Evolutionary conservation across 2,329 filamentous ascomycete species (phyloP).

Genomic region (Pseudocercospora vitis): DNA sequence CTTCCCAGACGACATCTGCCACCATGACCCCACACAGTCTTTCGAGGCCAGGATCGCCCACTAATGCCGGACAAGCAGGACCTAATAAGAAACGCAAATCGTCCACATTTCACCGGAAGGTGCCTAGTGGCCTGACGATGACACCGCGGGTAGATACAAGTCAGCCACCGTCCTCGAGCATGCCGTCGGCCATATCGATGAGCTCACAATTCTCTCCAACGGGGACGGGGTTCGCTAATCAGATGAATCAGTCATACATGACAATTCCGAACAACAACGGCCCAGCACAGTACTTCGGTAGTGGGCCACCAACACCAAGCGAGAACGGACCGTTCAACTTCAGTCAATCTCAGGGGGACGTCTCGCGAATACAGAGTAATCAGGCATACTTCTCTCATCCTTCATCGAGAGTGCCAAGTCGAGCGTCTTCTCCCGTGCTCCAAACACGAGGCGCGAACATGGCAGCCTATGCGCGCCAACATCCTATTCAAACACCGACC

Average conservation of each 20-base stretch:
- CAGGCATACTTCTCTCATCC: slow-evolving; percentile 37
- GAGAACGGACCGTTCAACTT: slow-evolving; percentile 32
- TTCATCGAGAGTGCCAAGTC: slow-evolving; percentile 55
- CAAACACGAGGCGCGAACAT: slow-evolving; percentile 36
- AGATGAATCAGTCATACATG: slow-evolving; percentile 36
- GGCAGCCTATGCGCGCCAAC: slow-evolving; percentile 36
- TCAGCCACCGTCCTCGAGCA: slow-evolving; percentile 32
- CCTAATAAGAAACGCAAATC: slow-evolving; percentile 80
- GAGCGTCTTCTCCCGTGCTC: slow-evolving; percentile 69
- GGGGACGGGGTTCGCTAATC: slow-evolving; percentile 39
- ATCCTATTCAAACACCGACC: slow-evolving; percentile 34
- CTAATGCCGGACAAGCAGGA: slow-evolving; percentile 56
- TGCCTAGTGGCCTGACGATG: slow-evolving; percentile 76
- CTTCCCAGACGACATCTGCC: slow-evolving; percentile 44
- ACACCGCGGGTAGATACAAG: slow-evolving; percentile 68
- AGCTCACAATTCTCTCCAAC: slow-evolving; percentile 43
- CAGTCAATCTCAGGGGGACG: slow-evolving; percentile 29
- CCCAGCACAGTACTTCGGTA: slow-evolving; percentile 32
- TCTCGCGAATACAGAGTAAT: slow-evolving; percentile 28
- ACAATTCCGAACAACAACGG: slow-evolving; percentile 35
- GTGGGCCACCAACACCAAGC: slow-evolving; percentile 35
- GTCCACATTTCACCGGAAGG: slow-evolving; percentile 51
- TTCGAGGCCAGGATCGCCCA: slow-evolving; percentile 73
- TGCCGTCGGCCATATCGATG: slow-evolving; percentile 34
- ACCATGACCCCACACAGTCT: slow-evolving; percentile 61